These are phyloP conservation scores for Podospora anserina DNA, from an alignment of 495 filamentous ascomycete species.

Conservation along the genomic window DNA sequence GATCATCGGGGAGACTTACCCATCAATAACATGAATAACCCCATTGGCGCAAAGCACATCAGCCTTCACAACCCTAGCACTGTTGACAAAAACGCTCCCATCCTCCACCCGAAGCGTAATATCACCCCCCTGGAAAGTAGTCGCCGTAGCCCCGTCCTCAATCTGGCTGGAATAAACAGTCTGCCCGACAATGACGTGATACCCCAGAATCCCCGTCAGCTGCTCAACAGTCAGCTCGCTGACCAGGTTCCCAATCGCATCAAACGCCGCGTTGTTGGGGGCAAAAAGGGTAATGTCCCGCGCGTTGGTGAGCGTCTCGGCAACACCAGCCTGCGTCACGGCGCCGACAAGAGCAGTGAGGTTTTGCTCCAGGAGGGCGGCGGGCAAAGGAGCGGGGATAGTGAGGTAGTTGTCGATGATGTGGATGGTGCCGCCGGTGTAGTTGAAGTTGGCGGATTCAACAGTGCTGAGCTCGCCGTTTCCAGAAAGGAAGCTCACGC, in stretches of 20 bases:
- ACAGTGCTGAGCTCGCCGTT: slow-evolving; percentile 36
- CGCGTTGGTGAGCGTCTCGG: slow-evolving; percentile 37
- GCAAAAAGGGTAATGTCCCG: slow-evolving; percentile 63
- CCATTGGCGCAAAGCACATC: slow-evolving; percentile 64
- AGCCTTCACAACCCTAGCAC: slow-evolving; percentile 36
- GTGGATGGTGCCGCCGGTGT: slow-evolving; percentile 63
- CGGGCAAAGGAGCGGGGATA: slow-evolving; percentile 51
- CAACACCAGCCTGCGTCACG: slow-evolving; percentile 44
- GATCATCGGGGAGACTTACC: slow-evolving; percentile 29
- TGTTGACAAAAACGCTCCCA: slow-evolving; percentile 42
- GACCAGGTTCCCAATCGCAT: slow-evolving; percentile 50
- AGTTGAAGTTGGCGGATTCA: slow-evolving; percentile 49
- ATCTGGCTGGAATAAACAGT: slow-evolving; percentile 52
- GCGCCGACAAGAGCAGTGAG: slow-evolving; percentile 60
- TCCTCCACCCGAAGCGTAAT: slow-evolving; percentile 51
- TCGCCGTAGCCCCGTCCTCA: slow-evolving; percentile 34
- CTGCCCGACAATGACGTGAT: slow-evolving; percentile 56
- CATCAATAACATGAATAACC: slow-evolving; percentile 64
- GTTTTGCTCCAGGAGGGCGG: slow-evolving; percentile 47
- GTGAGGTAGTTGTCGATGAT: slow-evolving; percentile 59
- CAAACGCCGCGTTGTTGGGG: slow-evolving; percentile 57
- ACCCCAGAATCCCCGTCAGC: slow-evolving; percentile 50
- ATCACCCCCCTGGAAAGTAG: slow-evolving; percentile 45
- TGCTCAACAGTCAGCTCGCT: slow-evolving; percentile 44
- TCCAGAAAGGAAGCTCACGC: slow-evolving; percentile 41